Conservation (phyloP, 176 grass and related monocot genomes). For the Elymus sibiricus region DNA sequence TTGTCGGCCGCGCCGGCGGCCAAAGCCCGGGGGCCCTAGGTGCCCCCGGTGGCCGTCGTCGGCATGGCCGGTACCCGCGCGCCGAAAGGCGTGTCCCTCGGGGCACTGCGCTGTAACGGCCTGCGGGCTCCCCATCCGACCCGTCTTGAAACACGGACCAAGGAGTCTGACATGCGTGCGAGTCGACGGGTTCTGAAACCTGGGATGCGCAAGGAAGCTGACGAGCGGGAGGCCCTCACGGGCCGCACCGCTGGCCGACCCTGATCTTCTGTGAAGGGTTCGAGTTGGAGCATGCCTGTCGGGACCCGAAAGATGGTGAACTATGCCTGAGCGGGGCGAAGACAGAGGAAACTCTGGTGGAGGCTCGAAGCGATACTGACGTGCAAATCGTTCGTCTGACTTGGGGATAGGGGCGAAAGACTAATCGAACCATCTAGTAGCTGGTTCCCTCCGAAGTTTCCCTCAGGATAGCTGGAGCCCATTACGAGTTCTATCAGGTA, state of each 20-base stretch:
- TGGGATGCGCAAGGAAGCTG: not conserved
- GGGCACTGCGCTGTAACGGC: too few relatives aligned
- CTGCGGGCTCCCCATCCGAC: slow-evolving; percentile 23
- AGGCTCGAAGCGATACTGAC: slow-evolving; percentile 60
- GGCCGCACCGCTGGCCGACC: slow-evolving; percentile 51
- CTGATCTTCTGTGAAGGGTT: slow-evolving; percentile 66
- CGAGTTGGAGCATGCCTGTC: slow-evolving; percentile 70
- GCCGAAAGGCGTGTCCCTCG: too few relatives aligned
- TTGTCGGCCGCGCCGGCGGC: not conserved
- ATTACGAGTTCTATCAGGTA: slow-evolving; percentile 62
- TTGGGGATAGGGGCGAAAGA: slow-evolving; percentile 62
- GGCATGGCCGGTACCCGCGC: too few relatives aligned
- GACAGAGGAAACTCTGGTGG: not conserved
- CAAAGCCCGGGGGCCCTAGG: not conserved
- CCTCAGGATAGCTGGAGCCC: slow-evolving; percentile 72
- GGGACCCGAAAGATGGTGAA: not conserved
- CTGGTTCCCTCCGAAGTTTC: slow-evolving; percentile 75
- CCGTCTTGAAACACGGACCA: slow-evolving; percentile 61
- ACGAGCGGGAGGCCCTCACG: slow-evolving; percentile 7
- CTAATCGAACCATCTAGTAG: slow-evolving; percentile 71
- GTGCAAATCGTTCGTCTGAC: slow-evolving; percentile 59
- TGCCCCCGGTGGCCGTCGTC: not conserved
- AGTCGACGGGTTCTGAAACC: too few relatives aligned
- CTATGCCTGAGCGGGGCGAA: too few relatives aligned
- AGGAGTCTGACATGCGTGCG: too few relatives aligned